These are phyloP conservation scores for Thalassiosira mediterranea DNA, from an alignment of 352 stramenopile genomes.

Conservation along the genomic window DNA sequence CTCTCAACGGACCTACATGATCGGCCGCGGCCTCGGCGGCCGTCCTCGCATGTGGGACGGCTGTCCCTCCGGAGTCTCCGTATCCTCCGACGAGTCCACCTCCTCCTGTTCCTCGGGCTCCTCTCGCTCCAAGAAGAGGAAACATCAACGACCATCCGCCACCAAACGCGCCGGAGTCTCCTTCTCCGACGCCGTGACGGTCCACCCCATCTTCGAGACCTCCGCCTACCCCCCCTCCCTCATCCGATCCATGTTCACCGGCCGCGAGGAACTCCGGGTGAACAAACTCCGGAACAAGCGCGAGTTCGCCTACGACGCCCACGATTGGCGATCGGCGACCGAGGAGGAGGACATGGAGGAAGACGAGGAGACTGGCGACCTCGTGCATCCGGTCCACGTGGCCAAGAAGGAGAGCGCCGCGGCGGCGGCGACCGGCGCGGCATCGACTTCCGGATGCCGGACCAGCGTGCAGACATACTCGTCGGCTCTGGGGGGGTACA, in stretches of 20 bases:
- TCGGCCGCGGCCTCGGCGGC: background rate
- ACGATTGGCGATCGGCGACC: slow-evolving; percentile 44
- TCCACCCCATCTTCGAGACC: slow-evolving; percentile 44
- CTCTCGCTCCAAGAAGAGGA: no score
- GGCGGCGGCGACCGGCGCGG: no score
- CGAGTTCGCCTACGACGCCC: slow-evolving; percentile 38
- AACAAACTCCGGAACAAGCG: slow-evolving; percentile 53
- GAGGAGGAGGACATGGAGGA: slow-evolving; percentile 48
- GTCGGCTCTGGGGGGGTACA: slow-evolving; percentile 26
- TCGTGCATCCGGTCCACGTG: slow-evolving; percentile 48
- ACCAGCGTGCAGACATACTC: slow-evolving; percentile 37
- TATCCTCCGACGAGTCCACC: slow-evolving; percentile 20
- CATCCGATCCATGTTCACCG: slow-evolving; percentile 38
- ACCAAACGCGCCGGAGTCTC: slow-evolving; percentile 29
- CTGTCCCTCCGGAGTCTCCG: slow-evolving; percentile 22
- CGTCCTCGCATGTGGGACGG: slow-evolving; percentile 38
- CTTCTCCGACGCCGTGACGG: slow-evolving; percentile 32
- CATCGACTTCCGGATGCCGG: no score
- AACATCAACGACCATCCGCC: no score
- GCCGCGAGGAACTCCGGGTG: slow-evolving; percentile 30
- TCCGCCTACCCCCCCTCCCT: slow-evolving; percentile 38
- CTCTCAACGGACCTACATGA: slow-evolving; percentile 29
- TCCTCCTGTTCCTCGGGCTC: slow-evolving; percentile 6
- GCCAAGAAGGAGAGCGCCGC: no score
- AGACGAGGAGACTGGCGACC: slow-evolving; percentile 29